Evolutionary conservation across 2,329 filamentous ascomycete genomes (phyloP), one percentile per base, ranked within the genome.

Genomic region (Fusarium robinianum): DNA sequence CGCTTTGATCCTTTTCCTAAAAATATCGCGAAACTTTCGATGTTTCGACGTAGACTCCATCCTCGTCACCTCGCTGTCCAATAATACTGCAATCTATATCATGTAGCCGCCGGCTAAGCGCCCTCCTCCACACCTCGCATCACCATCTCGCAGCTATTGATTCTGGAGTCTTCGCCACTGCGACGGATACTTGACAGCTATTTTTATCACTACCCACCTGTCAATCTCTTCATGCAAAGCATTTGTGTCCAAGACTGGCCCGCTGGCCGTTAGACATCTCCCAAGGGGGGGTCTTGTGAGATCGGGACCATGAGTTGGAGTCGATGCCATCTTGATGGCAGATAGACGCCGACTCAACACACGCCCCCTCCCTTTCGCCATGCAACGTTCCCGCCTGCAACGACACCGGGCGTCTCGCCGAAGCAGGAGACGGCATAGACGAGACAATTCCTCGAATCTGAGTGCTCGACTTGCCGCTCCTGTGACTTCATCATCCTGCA

Each of bases 71-170:
- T 48, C 24, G 33, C 46, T 39, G 15, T 44, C 52, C 44, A 58
- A 57, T 55, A 22, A 42, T 40, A 32, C 19, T 48, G 33, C 46
- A 16, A 21, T 17, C 12, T 10, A 16, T 19, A 30, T 35, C 18
- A 12, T 19, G 27, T 61, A 61, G 46, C 58, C 58, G 58, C 58
- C 48, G 26, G 39, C 54, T 61, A 61, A 61, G 56, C 58, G 58
- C 58, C 51, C 44, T 45, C 38, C 19, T 48, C 34, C 40, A 58
- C 29, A 42, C 43, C 27, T 44, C 30, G 18, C 18, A 24, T 31
- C 36, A 23, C 26, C 44, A 46, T 50, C 38, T 43, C 26, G 35
- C 36, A 46, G 41, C 35, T 40, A 38, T 34, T 15, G 22, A 41
- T 49, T 55, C 43, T 41, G 50, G 43, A 51, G 58, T 25, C 15